phyloP scores from a whole-genome alignment of 1,284 basidiomycete genomes.

The Tetrapyrgos nigripes region DNA sequence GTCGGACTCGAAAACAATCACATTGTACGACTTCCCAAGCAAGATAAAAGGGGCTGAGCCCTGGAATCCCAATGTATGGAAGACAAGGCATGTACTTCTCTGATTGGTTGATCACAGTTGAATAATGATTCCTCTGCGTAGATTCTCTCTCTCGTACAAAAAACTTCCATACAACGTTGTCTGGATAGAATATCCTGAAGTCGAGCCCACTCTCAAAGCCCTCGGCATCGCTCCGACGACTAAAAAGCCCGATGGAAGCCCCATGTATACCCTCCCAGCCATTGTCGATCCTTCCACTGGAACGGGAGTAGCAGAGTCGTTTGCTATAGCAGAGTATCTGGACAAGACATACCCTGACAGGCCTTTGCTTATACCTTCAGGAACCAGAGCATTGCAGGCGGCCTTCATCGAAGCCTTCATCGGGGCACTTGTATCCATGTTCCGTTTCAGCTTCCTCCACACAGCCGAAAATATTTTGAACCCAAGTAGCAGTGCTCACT shows the following conservation, averaged over 20 bases:
- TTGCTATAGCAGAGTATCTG: conserved; percentile 51
- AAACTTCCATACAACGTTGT: conserved; percentile 45
- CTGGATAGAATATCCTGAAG: conserved; percentile 48
- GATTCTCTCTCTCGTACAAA: conserved; percentile 47
- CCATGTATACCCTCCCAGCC: conserved; percentile 27
- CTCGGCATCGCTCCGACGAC: conserved; percentile 38
- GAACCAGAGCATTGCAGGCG: conserved; percentile 36
- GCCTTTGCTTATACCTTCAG: conserved; percentile 29
- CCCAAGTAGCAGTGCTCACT: conserved; percentile 38
- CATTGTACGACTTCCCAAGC: conserved; percentile 30
- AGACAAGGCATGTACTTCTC: conserved; percentile 26
- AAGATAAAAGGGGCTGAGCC: conserved; percentile 10
- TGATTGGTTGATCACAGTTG: not conserved
- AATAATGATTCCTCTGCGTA: conserved; percentile 18
- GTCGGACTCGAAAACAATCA: no score
- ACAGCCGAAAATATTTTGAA: conserved; percentile 26
- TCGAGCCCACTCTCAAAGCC: conserved; percentile 36
- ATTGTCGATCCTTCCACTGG: conserved; percentile 38
- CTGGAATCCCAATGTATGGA: conserved; percentile 31
- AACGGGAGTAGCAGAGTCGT: conserved; percentile 43
- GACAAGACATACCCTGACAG: conserved; percentile 50
- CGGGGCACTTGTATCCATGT: conserved; percentile 21
- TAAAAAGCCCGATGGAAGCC: conserved; percentile 30
- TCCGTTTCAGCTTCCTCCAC: conserved; percentile 28
- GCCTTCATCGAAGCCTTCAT: conserved; percentile 34